phyloP scores from a whole-genome alignment of 441 rosid species.

The Croton laevigatus region DNA sequence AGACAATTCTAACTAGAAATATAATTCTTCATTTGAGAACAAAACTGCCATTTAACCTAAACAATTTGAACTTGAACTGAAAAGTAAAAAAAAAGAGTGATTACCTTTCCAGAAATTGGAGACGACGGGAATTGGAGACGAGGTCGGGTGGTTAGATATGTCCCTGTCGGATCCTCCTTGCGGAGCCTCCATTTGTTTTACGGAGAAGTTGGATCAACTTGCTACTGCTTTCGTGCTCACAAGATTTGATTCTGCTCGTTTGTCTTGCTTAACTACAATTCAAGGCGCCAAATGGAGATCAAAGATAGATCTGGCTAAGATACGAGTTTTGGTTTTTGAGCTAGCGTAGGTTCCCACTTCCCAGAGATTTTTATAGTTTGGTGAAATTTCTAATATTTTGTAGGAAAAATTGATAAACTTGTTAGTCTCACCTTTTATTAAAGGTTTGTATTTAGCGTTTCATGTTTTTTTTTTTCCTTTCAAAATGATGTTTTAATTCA shows the following conservation, averaged over 20 bases:
- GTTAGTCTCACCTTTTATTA: no score
- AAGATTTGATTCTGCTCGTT: not conserved
- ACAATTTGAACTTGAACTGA: not conserved
- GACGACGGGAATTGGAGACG: slow-evolving; percentile 78
- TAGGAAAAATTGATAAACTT: no score
- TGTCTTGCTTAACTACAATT: not conserved
- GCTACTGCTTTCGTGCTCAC: not conserved
- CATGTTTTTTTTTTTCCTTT: no score
- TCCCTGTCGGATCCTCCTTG: slow-evolving; percentile 80
- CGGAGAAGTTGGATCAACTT: slow-evolving; percentile 22
- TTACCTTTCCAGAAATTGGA: slow-evolving; percentile 96
- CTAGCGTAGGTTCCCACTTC: not conserved
- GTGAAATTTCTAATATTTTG: no score
- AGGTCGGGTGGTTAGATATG: slow-evolving; percentile 49
- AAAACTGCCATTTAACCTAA: not conserved
- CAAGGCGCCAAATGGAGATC: not conserved
- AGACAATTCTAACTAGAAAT: not conserved
- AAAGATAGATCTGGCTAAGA: slow-evolving; percentile 7
- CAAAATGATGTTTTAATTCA: no score
- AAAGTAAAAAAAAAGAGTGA: not conserved
- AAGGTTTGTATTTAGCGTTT: no score
- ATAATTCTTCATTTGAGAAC: not conserved
- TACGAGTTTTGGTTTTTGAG: not conserved
- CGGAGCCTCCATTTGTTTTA: slow-evolving; percentile 57
- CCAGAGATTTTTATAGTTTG: not conserved